Percentiles rank a stretch among this genome's conserved stretches.
phyloP scores from a whole-genome alignment of 2,329 filamentous ascomycete species.

The Gnomoniopsis smithogilvyi region DNA sequence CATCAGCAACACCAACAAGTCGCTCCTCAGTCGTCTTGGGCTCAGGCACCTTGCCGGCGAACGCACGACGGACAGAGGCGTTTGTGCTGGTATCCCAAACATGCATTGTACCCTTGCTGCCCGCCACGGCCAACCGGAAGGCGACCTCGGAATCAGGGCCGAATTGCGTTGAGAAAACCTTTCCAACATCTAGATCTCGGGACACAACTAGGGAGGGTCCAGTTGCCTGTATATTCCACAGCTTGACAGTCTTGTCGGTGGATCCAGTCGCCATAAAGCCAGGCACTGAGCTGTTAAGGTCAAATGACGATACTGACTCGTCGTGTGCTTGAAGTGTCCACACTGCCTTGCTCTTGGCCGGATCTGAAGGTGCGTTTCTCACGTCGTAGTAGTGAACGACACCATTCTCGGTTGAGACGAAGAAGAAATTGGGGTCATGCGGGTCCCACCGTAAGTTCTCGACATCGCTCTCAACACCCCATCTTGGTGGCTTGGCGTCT shows the following conservation, averaged over 20 bases:
- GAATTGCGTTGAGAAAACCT: constrained; percentile 88
- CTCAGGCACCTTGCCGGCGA: constrained; percentile 68
- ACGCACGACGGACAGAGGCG: constrained; percentile 76
- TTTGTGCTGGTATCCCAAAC: constrained; percentile 98
- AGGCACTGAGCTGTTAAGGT: constrained; percentile 84
- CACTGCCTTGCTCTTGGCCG: constrained; percentile 74
- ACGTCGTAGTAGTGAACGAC: constrained; percentile 90
- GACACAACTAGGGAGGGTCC: constrained; percentile 89
- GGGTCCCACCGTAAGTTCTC: constrained; percentile 92
- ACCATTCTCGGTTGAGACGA: constrained; percentile 88
- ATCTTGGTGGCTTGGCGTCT: constrained; percentile 74
- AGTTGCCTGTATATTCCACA: constrained; percentile 83
- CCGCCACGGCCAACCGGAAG: constrained; percentile 88
- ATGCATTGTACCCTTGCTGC: constrained; percentile 88
- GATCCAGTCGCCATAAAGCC: constrained; percentile 93
- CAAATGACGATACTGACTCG: constrained; percentile 85
- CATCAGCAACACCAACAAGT: constrained; percentile 68
- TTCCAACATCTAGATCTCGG: constrained; percentile 88
- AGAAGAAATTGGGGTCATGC: constrained; percentile 91
- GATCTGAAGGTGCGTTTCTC: constrained; percentile 69
- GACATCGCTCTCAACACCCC: constrained; percentile 94
- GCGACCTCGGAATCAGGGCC: constrained; percentile 87
- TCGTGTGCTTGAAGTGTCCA: constrained; percentile 98
- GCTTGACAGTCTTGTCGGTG: constrained; percentile 90
- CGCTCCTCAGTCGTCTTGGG: constrained; percentile 63